Evolutionary conservation across 495 filamentous ascomycete species (phyloP), one percentile per base, ranked within the genome.

Genomic region (Baudoinia panamericana): DNA sequence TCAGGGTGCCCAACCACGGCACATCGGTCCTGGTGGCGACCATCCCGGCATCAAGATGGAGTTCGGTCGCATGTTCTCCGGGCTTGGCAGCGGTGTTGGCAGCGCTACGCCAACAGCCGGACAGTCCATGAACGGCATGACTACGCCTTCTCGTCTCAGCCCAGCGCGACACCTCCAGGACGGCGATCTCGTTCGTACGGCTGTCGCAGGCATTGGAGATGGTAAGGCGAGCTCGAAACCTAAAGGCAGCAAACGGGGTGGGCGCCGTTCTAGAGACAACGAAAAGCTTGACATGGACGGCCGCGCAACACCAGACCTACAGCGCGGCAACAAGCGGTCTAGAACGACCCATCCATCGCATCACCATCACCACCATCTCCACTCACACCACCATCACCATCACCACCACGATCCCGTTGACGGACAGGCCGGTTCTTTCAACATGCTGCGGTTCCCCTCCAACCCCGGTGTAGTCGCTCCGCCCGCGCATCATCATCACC

Each of bases 11-110:
- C 84, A 92, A 61, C 80, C 76, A 22, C 80, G 82, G 47, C 69
- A 75, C 24, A 67, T 77, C 24, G 80, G 80, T 11, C 80, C 82
- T 2, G 73, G 74, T 17, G 80, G 76, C 5, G 84, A 92, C 50
- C 84, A 90, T 48, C 77, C 85, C 0, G 75, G 75, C 8, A 86
- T 94, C 53, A 93, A 93, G 67, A 86, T 76, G 56, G 86, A 93
- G 52, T 81, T 93, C 55, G 84, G 84, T 7, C 73, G 82, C 22
- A 88, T 93, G 64, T 94, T 93, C 61, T 80, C 82, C 3, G 86
- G 86, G 15, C 80, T 94, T 50, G 85, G 86, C 27, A 87, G 79
- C 59, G 86, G 85, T 29, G 76, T 87, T 5, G 77, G 82, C 21
- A 74, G 70, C 30, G 68, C 73, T 30, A 67, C 69, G 0, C 67